Evolutionary conservation across 2,329 filamentous ascomycete genomes (phyloP), one percentile per base, ranked within the genome.

Genomic region (Rutstroemia sp.): DNA sequence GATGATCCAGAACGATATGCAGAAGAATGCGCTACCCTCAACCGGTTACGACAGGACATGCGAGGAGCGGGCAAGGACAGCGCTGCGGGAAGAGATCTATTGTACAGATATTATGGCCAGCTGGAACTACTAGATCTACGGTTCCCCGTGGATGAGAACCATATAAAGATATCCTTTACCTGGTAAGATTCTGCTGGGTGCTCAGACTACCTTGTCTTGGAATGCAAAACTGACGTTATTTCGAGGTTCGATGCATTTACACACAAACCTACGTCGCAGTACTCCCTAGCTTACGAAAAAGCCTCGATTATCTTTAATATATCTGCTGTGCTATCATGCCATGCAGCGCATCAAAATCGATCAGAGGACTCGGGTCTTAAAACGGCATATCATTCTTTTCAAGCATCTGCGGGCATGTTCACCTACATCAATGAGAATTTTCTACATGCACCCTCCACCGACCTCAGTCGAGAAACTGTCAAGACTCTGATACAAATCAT

Each of bases 391-490:
- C 92, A 99, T 72, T 96, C 92, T 19, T 97, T 97, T 75, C 94
- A 99, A 72, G 94, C 94, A 42, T 92, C 92, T 7, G 94, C 94
- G 9, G 94, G 94, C 75, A 99, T 99, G 94, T 99, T 97, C 72
- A 97, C 92, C 53, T 99, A 99, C 68, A 99, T 99, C 76, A 99
- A 99, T 73, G 94, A 99, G 74, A 99, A 99, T 75, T 99, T 99
- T 70, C 77, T 99, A 38, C 94, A 99, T 68, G 94, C 94, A 1
- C 94, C 95, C 0, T 96, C 92, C 8, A 92, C 89, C n/a, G 94
- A 99, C 68, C 75, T 99, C 48, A 97, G 92, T 70, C 79, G 94
- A 59, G 92, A 99, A 51, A 99, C 94, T 0, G 90, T 99, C 67
- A 96, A 96, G 75, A 91, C 90, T 0, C 73, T 99, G 62, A 97